These are phyloP conservation scores for Phlebiopsis gigantea DNA, from an alignment of 768 basidiomycete species.

Conservation along the genomic window DNA sequence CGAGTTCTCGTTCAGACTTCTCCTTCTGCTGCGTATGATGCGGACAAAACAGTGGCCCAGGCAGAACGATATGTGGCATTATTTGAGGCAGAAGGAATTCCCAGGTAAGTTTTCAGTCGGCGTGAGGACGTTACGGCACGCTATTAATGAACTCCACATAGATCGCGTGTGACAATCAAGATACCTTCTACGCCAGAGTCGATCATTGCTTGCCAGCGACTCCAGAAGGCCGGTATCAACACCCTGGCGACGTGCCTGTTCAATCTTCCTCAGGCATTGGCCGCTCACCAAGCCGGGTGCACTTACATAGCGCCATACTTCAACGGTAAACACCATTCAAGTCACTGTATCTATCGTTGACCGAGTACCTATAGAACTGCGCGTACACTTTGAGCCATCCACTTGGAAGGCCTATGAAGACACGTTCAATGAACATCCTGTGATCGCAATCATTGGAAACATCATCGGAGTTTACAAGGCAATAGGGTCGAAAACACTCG, in stretches of 20 bases:
- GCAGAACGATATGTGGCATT: conserved; percentile 35
- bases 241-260: conserved; percentile 54
- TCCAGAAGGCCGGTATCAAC: conserved; percentile 41
- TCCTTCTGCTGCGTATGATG: conserved; percentile 36
- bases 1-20: conserved; percentile 43
- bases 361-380: conserved; percentile 29
- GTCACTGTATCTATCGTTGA: neutral
- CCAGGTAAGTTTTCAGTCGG: conserved; percentile 31
- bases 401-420: conserved; percentile 35
- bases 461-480: conserved; percentile 35
- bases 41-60: conserved; percentile 36
- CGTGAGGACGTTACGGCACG: too few relatives aligned
- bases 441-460: conserved; percentile 32
- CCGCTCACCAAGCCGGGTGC: conserved; percentile 49
- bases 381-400: conserved; percentile 40
- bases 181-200: conserved; percentile 52
- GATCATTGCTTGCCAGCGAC: conserved; percentile 41
- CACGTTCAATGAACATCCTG: conserved; percentile 37
- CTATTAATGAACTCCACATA: conserved; percentile 17
- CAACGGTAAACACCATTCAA: conserved; percentile 33
- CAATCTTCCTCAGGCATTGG: conserved; percentile 48
- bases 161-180: conserved; percentile 52
- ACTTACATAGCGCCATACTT: conserved; percentile 52
- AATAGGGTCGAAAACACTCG: conserved; percentile 33
- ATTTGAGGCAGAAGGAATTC: conserved; percentile 39